Base-by-base conservation (phyloP, 768 basidiomycete genomes). In the Hygrophoropsis aurantiaca region DNA sequence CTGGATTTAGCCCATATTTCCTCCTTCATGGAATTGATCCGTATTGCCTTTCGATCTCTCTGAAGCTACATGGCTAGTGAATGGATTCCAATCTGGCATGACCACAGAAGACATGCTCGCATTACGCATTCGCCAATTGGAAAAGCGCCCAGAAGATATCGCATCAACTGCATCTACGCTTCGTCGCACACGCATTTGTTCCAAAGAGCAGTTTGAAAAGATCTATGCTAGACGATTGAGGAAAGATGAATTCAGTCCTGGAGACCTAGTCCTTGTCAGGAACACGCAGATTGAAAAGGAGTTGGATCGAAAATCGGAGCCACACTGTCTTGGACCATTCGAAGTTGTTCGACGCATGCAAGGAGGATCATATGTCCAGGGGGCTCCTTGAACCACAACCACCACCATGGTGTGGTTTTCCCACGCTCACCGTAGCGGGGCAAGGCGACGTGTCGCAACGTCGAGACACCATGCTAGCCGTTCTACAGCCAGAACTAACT, bases 281-380 rank as follows among this genome's bases (percentile, higher is more conserved):
- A 74, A 77, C 44, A 64, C 64, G 1, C 24, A 46, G 0, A 44
- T 69, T 2, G 66, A 71, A 21, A 65, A 57, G 21, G 52, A 62
- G 0, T 46, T 68, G 0, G 56, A 57, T 19, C 35, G 51, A 1
- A 74, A 73, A 43, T 62, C 61, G 1, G 58, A 53, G 8, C 54
- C 59, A 32, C 18, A 65, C 2, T 75, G 72, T 46, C 37, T 68
- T 11, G 73, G 73, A 16, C 73, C 72, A 0, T 65, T 66, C 47
- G 50, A 65, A 1, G 67, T 75, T 0, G 39, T 72, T 4, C 24
- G 50, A 11, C 51, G 55, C 4, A 66, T 60, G 6, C 36, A 23
- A 10, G 43, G 41, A n/a, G n/a, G n/a, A n/a, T n/a, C n/a, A n/a
- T n/a, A n/a, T n/a, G n/a, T n/a, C n/a, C n/a, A n/a, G n/a, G n/a